A percentile compares a stretch with the other conserved stretches of the same genome.
These are phyloP conservation scores for Neofusicoccum sp. DNA, from an alignment of 2,329 filamentous ascomycete genomes.

Conservation along the genomic window DNA sequence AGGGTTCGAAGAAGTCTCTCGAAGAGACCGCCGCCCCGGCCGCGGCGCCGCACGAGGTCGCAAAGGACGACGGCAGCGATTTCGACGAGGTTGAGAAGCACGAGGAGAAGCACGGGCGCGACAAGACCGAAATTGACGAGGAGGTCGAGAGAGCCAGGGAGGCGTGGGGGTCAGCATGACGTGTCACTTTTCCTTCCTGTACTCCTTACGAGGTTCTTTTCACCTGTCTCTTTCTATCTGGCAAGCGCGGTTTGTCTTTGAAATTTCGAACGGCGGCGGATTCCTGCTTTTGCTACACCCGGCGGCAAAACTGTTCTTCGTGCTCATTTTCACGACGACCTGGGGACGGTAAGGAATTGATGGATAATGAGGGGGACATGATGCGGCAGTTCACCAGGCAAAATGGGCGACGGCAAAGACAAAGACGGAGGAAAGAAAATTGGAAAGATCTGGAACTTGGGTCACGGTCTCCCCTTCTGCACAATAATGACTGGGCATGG, in stretches of 20 bases:
- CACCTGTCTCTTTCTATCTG: background rate
- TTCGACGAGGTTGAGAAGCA: background rate
- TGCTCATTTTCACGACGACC: too few relatives aligned
- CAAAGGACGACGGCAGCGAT: background rate
- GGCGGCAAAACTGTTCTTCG: too few relatives aligned
- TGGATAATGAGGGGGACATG: background rate
- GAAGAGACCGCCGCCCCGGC: background rate
- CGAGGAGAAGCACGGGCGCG: background rate
- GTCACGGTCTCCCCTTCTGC: too few relatives aligned
- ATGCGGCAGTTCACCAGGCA: background rate
- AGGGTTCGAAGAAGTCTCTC: background rate
- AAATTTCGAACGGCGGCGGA: too few relatives aligned
- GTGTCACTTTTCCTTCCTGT: background rate
- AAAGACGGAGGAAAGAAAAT: background rate
- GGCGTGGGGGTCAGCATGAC: background rate
- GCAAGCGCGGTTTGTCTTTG: too few relatives aligned
- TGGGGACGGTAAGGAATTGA: too few relatives aligned
- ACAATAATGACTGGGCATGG: too few relatives aligned
- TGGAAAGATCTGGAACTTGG: background rate
- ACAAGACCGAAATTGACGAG: constrained; percentile 2
- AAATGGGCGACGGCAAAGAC: background rate
- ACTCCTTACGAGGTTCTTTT: background rate
- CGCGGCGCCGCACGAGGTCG: background rate
- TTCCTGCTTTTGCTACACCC: too few relatives aligned
- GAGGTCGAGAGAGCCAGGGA: constrained; percentile 3